Evolutionary conservation across 352 stramenopile species (phyloP).

Genomic region (Phytopythium aichiense): DNA sequence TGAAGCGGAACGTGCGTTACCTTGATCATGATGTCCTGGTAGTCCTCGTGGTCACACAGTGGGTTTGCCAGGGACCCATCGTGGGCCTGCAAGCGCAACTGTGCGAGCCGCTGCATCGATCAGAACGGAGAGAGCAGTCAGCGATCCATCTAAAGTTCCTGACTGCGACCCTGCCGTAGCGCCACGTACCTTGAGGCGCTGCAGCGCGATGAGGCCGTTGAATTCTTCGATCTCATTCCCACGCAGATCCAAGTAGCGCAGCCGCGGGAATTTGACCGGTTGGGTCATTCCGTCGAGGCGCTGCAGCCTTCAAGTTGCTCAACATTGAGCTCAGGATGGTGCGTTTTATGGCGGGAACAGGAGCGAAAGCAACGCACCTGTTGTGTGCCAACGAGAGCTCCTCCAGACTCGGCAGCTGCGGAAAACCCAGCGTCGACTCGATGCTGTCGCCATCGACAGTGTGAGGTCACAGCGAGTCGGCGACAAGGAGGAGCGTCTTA

Average conservation of each 20-base stretch:
- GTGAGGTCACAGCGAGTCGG: background rate
- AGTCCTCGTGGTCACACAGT: constrained; percentile 56
- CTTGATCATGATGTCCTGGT: constrained; percentile 42
- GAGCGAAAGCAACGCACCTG: constrained; percentile 17
- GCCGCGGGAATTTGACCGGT: constrained; percentile 65
- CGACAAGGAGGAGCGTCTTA: constrained; percentile 7
- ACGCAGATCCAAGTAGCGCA: constrained; percentile 69
- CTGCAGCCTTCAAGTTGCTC: constrained; percentile 24
- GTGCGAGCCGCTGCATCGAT: constrained; percentile 31
- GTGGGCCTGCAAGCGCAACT: constrained; percentile 56
- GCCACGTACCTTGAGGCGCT: constrained; percentile 45
- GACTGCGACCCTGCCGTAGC: background rate
- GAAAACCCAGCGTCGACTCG: constrained; percentile 48
- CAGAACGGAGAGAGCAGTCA: background rate
- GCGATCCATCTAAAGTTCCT: background rate
- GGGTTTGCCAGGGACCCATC: constrained; percentile 58
- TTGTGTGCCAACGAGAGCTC: constrained; percentile 79
- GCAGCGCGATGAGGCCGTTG: constrained; percentile 29
- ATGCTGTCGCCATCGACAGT: constrained; percentile 26
- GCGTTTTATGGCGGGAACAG: too few species aligned
- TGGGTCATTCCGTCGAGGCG: constrained; percentile 49
- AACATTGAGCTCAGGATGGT: background rate
- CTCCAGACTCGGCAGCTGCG: constrained; percentile 52
- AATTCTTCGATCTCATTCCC: constrained; percentile 55
- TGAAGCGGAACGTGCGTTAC: constrained; percentile 12